These are phyloP conservation scores for Clonostachys solani DNA, from an alignment of 2,329 filamentous ascomycete species.

Conservation along the genomic window DNA sequence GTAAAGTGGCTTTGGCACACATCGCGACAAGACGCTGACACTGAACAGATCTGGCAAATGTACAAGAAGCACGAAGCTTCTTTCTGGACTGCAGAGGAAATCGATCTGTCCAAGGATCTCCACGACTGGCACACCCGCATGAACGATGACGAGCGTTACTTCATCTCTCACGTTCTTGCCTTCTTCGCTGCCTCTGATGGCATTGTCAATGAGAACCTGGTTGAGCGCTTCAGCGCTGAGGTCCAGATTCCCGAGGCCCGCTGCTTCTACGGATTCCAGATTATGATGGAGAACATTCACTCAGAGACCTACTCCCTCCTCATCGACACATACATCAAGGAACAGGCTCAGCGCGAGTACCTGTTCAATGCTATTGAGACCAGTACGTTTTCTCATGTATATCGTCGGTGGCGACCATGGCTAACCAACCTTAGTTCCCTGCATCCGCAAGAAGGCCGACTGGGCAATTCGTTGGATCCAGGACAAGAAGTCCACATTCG, in stretches of 20 bases:
- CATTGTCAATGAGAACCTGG: conserved; percentile 98
- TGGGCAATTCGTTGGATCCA: conserved; percentile 96
- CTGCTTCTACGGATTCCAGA: conserved; percentile 99
- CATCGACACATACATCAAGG: conserved; percentile 99
- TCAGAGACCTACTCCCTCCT: conserved; percentile 98
- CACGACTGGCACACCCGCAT: conserved; percentile 99
- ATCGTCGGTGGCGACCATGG: conserved; percentile 5
- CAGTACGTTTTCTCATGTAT: conserved; percentile 46
- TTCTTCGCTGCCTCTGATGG: conserved; percentile 99
- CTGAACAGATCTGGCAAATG: conserved; percentile 93
- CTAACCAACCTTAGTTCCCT: conserved; percentile 60
- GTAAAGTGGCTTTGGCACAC: conserved; percentile 52
- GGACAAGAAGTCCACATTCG: conserved; percentile 91
- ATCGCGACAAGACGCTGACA: conserved; percentile 29
- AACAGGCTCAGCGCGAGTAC: conserved; percentile 87
- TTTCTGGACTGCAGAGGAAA: conserved; percentile 99
- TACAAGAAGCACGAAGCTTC: conserved; percentile 99
- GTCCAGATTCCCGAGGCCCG: conserved; percentile 97
- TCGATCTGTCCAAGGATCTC: conserved; percentile 97
- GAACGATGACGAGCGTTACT: conserved; percentile 96
- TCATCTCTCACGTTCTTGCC: conserved; percentile 95
- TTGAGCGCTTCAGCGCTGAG: conserved; percentile 95
- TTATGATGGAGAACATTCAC: conserved; percentile 99
- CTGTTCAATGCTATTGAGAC: conserved; percentile 99
- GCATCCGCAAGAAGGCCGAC: conserved; percentile 97